phyloP scores from a whole-genome alignment of 805 yeast genomes.

The Candida yuanshanica region DNA sequence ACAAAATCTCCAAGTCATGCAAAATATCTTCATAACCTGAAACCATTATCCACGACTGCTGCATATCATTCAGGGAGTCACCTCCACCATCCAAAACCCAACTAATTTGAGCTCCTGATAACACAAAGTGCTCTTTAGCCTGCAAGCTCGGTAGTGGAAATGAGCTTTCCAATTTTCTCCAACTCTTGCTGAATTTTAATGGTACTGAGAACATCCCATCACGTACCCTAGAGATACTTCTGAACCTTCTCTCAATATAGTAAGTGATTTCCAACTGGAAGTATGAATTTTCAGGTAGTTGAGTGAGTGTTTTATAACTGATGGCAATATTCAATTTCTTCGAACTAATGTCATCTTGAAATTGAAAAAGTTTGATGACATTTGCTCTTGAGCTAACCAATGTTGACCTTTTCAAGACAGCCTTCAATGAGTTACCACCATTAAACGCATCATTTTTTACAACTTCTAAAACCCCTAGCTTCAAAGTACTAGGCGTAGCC shows the following conservation, averaged over 20 bases:
- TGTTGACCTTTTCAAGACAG: conserved; percentile 16
- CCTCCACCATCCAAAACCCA: conserved; percentile 11
- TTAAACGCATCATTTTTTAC: conserved; percentile 24
- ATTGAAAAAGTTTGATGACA: conserved; percentile 22
- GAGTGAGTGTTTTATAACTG: conserved; percentile 24
- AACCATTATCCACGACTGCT: conserved; percentile 24
- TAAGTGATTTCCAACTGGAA: conserved; percentile 30
- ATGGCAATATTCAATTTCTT: conserved; percentile 14
- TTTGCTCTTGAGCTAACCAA: conserved; percentile 14
- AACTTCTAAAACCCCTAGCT: conserved; percentile 13
- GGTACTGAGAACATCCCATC: conserved; percentile 30
- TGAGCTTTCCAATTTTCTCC: conserved; percentile 16
- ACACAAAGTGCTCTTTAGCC: conserved; percentile 20
- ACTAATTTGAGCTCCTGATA: conserved; percentile 15
- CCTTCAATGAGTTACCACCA: conserved; percentile 32
- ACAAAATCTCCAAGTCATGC: conserved; percentile 11
- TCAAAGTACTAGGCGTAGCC: conserved; percentile 26
- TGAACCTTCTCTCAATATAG: conserved; percentile 28
- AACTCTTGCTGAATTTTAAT: conserved; percentile 19
- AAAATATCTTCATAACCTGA: conserved; percentile 14
- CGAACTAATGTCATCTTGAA: conserved; percentile 22
- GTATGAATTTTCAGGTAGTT: conserved; percentile 11
- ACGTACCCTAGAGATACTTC: conserved; percentile 23
- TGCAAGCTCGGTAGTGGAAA: conserved; percentile 17
- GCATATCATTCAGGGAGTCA: conserved; percentile 3